A percentile compares a stretch with the other conserved stretches of the same genome.
phyloP scores from a whole-genome alignment of 148 eudicot genomes.

The Camellia granthamiana region DNA sequence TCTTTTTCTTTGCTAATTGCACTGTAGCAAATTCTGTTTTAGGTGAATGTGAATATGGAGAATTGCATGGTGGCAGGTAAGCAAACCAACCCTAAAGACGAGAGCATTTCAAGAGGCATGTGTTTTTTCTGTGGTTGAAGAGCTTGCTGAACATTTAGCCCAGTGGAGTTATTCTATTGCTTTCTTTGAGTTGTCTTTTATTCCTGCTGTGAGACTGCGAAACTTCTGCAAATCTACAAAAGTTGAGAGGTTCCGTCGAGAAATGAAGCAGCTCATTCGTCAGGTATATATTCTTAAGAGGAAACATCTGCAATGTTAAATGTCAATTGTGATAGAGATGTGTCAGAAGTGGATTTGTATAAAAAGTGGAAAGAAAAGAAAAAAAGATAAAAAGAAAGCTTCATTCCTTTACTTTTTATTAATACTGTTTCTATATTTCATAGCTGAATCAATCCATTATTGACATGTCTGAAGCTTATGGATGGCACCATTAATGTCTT shows the following conservation, averaged over 20 bases:
- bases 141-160: conserved; percentile 85
- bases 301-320: background rate
- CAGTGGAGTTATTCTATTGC: conserved; percentile 95
- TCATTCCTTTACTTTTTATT: background rate
- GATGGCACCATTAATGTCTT: background rate
- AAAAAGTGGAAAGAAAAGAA: background rate
- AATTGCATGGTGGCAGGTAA: conserved; percentile 53
- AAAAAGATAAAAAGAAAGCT: background rate
- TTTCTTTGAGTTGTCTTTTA: conserved; percentile 81
- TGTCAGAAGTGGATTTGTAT: background rate
- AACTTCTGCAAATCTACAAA: conserved; percentile 80
- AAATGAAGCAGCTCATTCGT: conserved; percentile 68
- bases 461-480: background rate
- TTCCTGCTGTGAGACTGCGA: conserved; percentile 75
- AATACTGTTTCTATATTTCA: background rate
- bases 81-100: conserved; percentile 68
- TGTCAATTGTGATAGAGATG: background rate
- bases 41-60: conserved; percentile 1
- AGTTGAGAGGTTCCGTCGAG: conserved; percentile 85
- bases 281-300: conserved; percentile 53
- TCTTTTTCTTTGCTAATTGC: conserved; percentile 12
- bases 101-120: conserved; percentile 89
- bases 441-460: background rate
- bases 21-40: background rate
- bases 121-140: conserved; percentile 77